A percentile compares a stretch with the other conserved stretches of the same genome.
phyloP scores from a whole-genome alignment of 257 asterid genomes.

The Nicotiana attenuata region DNA sequence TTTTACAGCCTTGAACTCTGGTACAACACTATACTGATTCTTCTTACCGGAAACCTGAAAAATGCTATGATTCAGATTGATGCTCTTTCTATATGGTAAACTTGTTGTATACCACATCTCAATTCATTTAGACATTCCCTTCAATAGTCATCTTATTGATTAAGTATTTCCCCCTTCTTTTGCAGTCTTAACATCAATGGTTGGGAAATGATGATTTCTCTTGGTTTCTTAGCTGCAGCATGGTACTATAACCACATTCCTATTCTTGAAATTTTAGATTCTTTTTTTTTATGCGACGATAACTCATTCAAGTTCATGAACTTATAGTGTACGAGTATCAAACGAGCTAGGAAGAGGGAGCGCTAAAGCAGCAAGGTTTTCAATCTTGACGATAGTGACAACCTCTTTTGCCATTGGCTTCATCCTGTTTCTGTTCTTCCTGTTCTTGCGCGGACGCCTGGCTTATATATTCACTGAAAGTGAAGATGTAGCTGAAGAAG shows the following conservation, averaged over 20 bases:
- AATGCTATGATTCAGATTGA: conserved; percentile 59
- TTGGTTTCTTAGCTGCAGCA: conserved; percentile 68
- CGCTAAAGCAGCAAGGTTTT: conserved; percentile 48
- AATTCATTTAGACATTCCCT: neutral
- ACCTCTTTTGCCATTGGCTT: conserved; percentile 44
- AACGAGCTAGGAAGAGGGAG: conserved; percentile 73
- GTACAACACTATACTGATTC: conserved; percentile 62
- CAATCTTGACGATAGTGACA: conserved; percentile 32
- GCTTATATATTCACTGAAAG: conserved; percentile 57
- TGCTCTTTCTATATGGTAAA: conserved; percentile 69
- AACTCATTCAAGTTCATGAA: neutral
- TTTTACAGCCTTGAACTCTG: conserved; percentile 55
- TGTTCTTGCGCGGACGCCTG: conserved; percentile 42
- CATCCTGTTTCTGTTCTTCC: conserved; percentile 38
- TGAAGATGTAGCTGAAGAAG: conserved; percentile 38
- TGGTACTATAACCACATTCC: conserved; percentile 29
- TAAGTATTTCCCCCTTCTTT: neutral
- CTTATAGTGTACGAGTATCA: conserved; percentile 53
- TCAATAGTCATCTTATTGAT: neutral
- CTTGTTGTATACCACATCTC: neutral
- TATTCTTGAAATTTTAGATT: neutral
- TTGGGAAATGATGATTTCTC: conserved; percentile 75
- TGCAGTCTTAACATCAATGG: conserved; percentile 66
- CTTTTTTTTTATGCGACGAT: neutral
- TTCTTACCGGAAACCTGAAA: conserved; percentile 54